phyloP scores from a whole-genome alignment of 2,329 filamentous ascomycete species.

The Trichoderma hamatum region DNA sequence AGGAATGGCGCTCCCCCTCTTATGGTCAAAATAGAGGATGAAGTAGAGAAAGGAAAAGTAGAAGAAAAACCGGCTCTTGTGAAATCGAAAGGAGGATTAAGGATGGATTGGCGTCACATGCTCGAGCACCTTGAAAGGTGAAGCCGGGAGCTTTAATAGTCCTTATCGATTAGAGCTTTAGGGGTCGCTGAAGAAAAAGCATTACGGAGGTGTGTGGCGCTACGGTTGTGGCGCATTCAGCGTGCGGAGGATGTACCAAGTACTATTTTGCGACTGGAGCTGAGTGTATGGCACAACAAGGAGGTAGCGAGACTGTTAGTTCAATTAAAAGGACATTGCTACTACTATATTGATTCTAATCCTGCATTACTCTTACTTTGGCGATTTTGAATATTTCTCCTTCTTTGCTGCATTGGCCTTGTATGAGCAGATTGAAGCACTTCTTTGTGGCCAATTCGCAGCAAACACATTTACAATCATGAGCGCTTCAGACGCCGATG shows the following conservation, averaged over 20 bases:
- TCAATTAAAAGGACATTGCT: background rate
- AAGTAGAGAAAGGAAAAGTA: background rate
- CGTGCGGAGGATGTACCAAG: background rate
- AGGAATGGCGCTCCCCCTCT: background rate
- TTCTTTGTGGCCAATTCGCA: background rate
- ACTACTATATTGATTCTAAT: background rate
- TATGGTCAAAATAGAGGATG: background rate
- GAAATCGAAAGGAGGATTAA: background rate
- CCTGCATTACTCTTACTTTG: background rate
- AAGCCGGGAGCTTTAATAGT: background rate
- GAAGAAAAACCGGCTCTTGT: background rate
- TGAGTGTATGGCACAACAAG: background rate
- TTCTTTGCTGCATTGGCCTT: background rate
- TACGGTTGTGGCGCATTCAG: constrained; percentile 14
- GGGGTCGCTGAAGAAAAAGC: background rate
- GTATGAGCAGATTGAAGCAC: background rate
- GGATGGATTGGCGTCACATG: constrained; percentile 11
- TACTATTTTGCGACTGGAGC: background rate
- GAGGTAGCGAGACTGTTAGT: background rate
- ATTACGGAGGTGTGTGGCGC: constrained; percentile 5
- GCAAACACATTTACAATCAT: background rate
- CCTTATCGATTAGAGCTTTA: constrained; percentile 23
- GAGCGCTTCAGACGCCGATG: constrained; percentile 2
- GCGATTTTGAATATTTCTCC: background rate
- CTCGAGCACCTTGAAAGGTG: constrained; percentile 3